phyloP scores from a whole-genome alignment of 1,284 basidiomycete genomes.

The Leccinum huronense region DNA sequence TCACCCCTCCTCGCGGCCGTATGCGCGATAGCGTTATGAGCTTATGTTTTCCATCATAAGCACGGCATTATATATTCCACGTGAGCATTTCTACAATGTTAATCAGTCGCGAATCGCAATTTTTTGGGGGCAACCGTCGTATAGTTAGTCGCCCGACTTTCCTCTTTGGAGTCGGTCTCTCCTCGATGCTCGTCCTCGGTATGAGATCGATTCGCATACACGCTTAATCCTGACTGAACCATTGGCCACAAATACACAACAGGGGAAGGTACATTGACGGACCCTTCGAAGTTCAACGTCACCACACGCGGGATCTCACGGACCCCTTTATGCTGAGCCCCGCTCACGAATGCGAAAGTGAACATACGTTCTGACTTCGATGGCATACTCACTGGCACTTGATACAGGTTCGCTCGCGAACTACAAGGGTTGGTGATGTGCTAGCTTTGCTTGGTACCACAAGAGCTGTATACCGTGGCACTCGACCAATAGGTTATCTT shows the following conservation, averaged over 20 bases:
- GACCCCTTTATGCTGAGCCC: too few species aligned
- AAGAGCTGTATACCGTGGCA: not conserved
- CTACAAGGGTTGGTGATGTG: not conserved
- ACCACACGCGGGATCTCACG: not conserved
- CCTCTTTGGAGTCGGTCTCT: not conserved
- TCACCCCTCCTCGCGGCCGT: conserved; percentile 9
- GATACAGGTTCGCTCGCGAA: conserved; percentile 1
- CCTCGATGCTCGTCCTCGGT: not conserved
- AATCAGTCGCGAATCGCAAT: not conserved
- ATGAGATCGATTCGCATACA: not conserved
- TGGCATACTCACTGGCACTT: not conserved
- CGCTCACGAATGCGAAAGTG: conserved; percentile 6
- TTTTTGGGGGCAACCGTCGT: not conserved
- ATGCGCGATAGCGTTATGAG: conserved; percentile 29
- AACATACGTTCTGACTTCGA: conserved; percentile 2
- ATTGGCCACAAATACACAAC: not conserved
- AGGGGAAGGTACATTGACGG: not conserved
- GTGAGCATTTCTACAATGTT: not conserved
- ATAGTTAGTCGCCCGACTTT: too few species aligned
- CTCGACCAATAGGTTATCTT: not conserved
- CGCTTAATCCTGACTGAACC: not conserved
- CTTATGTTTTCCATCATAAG: not conserved
- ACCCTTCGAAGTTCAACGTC: not conserved
- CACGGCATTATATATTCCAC: not conserved
- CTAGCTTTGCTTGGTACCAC: not conserved